Evolutionary conservation across 768 basidiomycete genomes (phyloP).

Genomic region (Mycena rosella): DNA sequence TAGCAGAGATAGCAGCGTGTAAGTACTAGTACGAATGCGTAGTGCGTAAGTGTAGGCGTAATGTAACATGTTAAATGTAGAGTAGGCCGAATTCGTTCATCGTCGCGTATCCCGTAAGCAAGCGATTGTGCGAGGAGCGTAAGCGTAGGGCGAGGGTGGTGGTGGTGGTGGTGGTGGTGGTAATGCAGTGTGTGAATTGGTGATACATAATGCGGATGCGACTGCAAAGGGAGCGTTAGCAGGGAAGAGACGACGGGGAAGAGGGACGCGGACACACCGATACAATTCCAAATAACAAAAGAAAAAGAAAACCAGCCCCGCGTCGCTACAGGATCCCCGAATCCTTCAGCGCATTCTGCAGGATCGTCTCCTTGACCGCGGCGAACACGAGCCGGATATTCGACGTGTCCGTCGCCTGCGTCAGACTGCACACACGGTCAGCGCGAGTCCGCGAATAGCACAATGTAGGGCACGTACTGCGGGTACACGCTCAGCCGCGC

Average conservation of each 20-base stretch:
- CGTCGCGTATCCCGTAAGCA: constrained; percentile 8
- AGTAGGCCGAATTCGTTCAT: not conserved
- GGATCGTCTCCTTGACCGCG: constrained; percentile 93
- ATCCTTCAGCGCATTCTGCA: constrained; percentile 89
- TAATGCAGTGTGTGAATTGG: constrained; percentile 31
- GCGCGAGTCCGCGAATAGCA: not conserved
- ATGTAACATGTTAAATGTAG: too few species aligned
- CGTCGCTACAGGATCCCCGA: constrained; percentile 79
- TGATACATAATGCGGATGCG: constrained; percentile 31
- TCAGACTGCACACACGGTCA: constrained; percentile 62
- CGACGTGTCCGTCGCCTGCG: constrained; percentile 90
- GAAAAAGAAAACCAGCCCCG: constrained; percentile 2
- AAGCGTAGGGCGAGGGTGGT: too few species aligned
- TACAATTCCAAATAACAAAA: constrained; percentile 29
- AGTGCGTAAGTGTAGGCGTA: not conserved
- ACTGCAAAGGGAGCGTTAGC: not conserved
- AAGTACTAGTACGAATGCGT: not conserved
- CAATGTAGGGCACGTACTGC: constrained; percentile 46
- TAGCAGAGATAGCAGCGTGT: constrained; percentile 9
- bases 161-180: too few species aligned
- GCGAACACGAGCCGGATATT: constrained; percentile 88
- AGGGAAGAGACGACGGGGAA: not conserved
- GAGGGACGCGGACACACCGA: constrained; percentile 11
- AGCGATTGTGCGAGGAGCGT: not conserved
- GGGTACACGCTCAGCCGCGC: constrained; percentile 75